Evolutionary conservation across 192 early-diverging fungal genomes (phyloP), one percentile per base, ranked within the genome.

Genomic region (Podila epicladia): DNA sequence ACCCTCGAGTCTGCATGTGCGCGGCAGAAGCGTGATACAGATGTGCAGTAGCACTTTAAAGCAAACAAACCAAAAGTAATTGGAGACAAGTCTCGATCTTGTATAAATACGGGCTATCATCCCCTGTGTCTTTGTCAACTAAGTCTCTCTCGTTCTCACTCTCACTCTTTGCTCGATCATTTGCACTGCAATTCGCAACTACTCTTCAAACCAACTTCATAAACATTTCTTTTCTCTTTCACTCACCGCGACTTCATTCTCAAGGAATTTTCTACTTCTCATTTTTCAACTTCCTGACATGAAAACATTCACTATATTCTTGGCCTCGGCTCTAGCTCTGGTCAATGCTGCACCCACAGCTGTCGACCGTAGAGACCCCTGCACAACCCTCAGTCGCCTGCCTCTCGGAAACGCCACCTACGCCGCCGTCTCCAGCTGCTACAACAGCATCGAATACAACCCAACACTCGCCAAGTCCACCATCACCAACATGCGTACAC

Each of bases 351-450:
- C 67, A 15, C 58, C 48, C 5, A 1, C 53, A n/a, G 12, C 53
- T 29, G 29, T 29, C 29, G n/a, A 51, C 50, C 50, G 50, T 22
- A 17, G 15, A 17, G 71, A 74, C 37, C 50, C 65, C 20, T 74
- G 73, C 20, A 50, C 59, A 4, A 15, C 35, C 32, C 65, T 74
- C 32, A 50, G 32, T 24, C 17, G 9, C n/a, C 60, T 38, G 2
- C 9, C 48, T 11, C 1, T 7, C 4, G 53, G n/a, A 7, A 24
- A 38, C 8, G 53, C 41, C 41, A 41, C 41, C 41, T 41, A 41
- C 41, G 41, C 41, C 9, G 31, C 33, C 5, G 59, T 60, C 13
- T 20, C 59, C 59, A 28, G 24, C 24, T 60, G 59, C 31, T 60
- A 60, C 59, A 20, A 60, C 31, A 33, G 28, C 31, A 60, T 60